Base-by-base conservation (phyloP, 2,329 filamentous ascomycete genomes). In the Aspergillus jensenii region DNA sequence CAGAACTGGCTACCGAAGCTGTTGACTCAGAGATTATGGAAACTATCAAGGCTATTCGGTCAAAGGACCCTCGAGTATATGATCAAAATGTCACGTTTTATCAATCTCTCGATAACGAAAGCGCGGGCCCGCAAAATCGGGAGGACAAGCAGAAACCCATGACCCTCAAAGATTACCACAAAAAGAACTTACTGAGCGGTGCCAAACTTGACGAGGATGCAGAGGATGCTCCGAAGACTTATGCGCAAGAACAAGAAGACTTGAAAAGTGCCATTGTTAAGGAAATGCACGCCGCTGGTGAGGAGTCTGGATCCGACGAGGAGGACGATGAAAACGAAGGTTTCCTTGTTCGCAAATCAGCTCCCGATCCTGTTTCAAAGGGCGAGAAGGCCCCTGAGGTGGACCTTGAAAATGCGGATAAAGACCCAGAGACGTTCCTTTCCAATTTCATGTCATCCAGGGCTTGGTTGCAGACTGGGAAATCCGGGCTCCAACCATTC, bases 361-460 rank as follows among this genome's bases (percentile, higher is more conserved):
- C 82, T 57, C 65, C 75, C 45, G 68, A 70, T 56, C 60, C 63
- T 14, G 62, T 63, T 25, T 62, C 60, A 15, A 61, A 63, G 11
- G 59, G 72, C 21, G 79, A 74, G 15, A 70, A 80, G 55, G 81
- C 83, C 6, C 81, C 44, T 14, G 27, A 90, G 55, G 68, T 84
- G 12, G 89, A 95, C 66, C 79, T 96, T 44, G 81, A 86, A 48
- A 84, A 85, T 58, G 92, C 95, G 39, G 90, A 96, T 68, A 90
- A 91, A 73, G 88, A 99, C 71, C 95, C 93, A 0, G 93, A 98
- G 70, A 89, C 85, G 1, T 99, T 91, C 73, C 79, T 99, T n/a
- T 93, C 91, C 55, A 96, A 97, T 74, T 99, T 96, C 78, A 86
- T 99, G 84, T 85, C 89, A n/a, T 84, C 93, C 7, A 87, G 93